Conservation (phyloP, 1,284 basidiomycete genomes). For the Wolfiporia cocos region DNA sequence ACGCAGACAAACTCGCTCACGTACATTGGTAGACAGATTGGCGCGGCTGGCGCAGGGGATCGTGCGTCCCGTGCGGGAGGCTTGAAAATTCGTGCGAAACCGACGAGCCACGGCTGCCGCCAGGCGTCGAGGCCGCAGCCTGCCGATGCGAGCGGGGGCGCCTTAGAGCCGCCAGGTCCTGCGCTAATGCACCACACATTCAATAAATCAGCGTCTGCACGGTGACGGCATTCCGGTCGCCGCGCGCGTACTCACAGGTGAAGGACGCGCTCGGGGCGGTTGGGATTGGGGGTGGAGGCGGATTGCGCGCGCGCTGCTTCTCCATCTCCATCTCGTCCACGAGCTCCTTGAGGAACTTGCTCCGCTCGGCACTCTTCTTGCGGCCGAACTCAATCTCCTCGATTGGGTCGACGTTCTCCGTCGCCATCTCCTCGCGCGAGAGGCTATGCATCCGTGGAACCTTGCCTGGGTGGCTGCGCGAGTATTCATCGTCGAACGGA, state of each 20-base stretch:
- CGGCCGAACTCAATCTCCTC: conserved; percentile 37
- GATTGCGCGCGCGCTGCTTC: conserved; percentile 23
- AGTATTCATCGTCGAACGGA: conserved; percentile 38
- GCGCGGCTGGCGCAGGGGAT: no score
- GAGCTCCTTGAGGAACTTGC: conserved; percentile 35
- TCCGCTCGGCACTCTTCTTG: conserved; percentile 32
- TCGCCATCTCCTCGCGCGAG: conserved; percentile 28
- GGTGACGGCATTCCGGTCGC: no score
- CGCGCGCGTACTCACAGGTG: conserved; percentile 19
- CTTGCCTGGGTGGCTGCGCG: conserved; percentile 30
- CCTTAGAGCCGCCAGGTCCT: conserved; percentile 21
- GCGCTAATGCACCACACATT: conserved; percentile 9
- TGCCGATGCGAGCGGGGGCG: conserved; percentile 20
- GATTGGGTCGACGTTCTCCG: conserved; percentile 35
- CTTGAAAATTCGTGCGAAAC: conserved; percentile 22
- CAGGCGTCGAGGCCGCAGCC: conserved; percentile 16
- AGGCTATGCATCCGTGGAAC: conserved; percentile 31
- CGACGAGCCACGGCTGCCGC: conserved; percentile 26
- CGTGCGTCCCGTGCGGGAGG: conserved; percentile 10
- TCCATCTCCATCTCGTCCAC: conserved; percentile 32
- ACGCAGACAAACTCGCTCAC: no score
- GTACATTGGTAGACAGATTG: no score
- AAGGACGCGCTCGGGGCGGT: conserved; percentile 17
- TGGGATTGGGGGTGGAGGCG: conserved; percentile 14
- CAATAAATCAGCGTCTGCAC: background rate